A percentile compares a stretch with the other conserved stretches of the same genome.
Conservation (phyloP, 2,329 filamentous ascomycete genomes). For the Ceratocystiopsis minuta region DNA sequence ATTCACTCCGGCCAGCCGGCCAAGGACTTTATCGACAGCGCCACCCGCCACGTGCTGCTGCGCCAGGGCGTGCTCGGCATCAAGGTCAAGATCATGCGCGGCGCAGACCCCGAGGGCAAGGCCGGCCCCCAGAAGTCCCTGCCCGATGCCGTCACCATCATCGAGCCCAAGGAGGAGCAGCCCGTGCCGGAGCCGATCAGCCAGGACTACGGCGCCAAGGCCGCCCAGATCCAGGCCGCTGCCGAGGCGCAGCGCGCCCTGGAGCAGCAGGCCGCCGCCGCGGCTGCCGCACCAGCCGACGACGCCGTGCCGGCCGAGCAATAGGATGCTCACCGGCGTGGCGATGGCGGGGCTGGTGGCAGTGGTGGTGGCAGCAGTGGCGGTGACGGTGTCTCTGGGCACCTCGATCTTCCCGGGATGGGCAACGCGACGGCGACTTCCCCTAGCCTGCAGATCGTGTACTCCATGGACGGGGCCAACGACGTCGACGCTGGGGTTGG, state of each 20-base stretch:
- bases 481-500: not conserved
- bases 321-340: conserved; percentile 17
- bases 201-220: conserved; percentile 98
- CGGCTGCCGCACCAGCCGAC: conserved; percentile 25
- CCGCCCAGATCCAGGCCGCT: conserved; percentile 43
- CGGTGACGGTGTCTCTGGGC: not conserved
- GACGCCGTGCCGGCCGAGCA: conserved; percentile 32
- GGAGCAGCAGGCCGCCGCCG: conserved; percentile 19
- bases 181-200: conserved; percentile 85
- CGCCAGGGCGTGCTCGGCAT: conserved; percentile 99
- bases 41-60: conserved; percentile 97
- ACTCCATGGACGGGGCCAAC: not conserved
- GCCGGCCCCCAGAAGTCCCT: conserved; percentile 92
- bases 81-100: conserved; percentile 99
- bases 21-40: conserved; percentile 98
- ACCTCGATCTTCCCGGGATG: no score
- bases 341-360: conserved; percentile 1
- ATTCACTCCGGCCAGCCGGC: conserved; percentile 99
- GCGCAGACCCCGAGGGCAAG: conserved; percentile 98
- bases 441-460: no score
- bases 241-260: conserved; percentile 42
- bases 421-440: no score
- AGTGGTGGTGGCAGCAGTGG: not conserved
- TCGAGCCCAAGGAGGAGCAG: conserved; percentile 99
- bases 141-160: conserved; percentile 96